Evolutionary conservation across 78 protist genomes (phyloP), one percentile per base, ranked within the genome.

Genomic region (Monocercomonoides exilis): DNA sequence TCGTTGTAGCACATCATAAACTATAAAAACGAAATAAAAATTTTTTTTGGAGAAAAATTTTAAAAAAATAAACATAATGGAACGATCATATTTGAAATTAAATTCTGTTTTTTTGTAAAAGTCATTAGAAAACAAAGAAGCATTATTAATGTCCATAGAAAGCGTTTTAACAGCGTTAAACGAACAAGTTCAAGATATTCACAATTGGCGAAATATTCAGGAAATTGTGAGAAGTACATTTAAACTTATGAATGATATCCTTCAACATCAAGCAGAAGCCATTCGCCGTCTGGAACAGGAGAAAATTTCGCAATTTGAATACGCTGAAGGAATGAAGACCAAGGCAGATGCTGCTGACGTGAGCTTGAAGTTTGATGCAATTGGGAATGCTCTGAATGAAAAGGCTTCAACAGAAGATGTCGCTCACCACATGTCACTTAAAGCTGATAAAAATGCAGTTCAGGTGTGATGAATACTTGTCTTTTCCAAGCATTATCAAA

Each of bases 201-300:
- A 79, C 42, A 41, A 81, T 32, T 81, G 85, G 85, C 1, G 85
- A 1, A 81, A 81, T 45, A 81, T 81, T 36, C 85, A 81, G 42
- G 85, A 81, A n/a, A 81, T 81, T 2, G 85, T 81, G 41, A 43
- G 85, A 4, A 81, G 43, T 41, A 79, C 82, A 41, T 79, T 79
- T 41, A 79, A 79, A 41, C 43, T 21, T 4, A 32, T 79, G 11
- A 79, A 79, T 41, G 82, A 79, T 32, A 41, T 79, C 82, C n/a
- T 79, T 32, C 82, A 21, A 21, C 82, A 33, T 5, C 82, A 79
- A 6, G 36, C 6, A 5, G 82, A 79, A 21, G 82, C 11, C 11
- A 79, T 79, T 21, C 6, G 45, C 6, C 4, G 82, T 4, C 6
- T 79, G 4, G 82, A 79, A 6, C 4, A 6, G 82, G 82, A 79